A percentile compares a stretch with the other conserved stretches of the same genome.
Evolutionary conservation across 1,284 basidiomycete genomes (phyloP).

Genomic region (Puccinia coronata): DNA sequence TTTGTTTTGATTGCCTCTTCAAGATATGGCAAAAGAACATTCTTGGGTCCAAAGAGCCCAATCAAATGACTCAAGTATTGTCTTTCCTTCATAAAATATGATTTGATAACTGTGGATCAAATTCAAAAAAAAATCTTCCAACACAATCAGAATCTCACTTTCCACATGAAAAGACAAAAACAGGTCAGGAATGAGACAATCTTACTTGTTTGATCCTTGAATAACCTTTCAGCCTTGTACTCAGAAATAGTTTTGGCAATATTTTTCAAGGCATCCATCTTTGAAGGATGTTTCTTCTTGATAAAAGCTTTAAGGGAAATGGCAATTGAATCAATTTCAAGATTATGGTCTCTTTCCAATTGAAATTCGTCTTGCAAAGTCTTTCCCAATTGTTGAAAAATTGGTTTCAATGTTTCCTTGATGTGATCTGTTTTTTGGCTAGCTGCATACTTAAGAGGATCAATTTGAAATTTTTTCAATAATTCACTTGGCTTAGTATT

Average conservation of each 20-base stretch:
- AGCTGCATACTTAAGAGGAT: no score
- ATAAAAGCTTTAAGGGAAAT: no score
- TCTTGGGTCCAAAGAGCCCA: neutral
- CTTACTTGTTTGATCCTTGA: neutral
- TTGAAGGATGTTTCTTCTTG: neutral
- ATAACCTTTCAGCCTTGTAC: neutral
- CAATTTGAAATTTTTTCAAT: no score
- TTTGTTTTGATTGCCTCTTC: no score
- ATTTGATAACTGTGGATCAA: neutral
- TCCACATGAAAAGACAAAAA: neutral
- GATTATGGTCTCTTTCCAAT: no score
- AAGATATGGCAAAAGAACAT: neutral
- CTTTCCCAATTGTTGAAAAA: no score
- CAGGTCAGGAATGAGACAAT: neutral
- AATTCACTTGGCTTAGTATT: no score
- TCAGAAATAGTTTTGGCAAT: neutral
- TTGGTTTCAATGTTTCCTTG: no score
- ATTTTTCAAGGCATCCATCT: neutral
- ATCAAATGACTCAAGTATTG: neutral
- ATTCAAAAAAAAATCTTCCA: neutral
- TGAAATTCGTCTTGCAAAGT: no score
- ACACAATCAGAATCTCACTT: neutral
- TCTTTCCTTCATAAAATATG: neutral
- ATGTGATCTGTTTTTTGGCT: no score
- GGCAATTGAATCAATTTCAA: no score